Evolutionary conservation across 2,329 filamentous ascomycete species (phyloP), one percentile per base, ranked within the genome.

Genomic region (Bipolaris sorokiniana): DNA sequence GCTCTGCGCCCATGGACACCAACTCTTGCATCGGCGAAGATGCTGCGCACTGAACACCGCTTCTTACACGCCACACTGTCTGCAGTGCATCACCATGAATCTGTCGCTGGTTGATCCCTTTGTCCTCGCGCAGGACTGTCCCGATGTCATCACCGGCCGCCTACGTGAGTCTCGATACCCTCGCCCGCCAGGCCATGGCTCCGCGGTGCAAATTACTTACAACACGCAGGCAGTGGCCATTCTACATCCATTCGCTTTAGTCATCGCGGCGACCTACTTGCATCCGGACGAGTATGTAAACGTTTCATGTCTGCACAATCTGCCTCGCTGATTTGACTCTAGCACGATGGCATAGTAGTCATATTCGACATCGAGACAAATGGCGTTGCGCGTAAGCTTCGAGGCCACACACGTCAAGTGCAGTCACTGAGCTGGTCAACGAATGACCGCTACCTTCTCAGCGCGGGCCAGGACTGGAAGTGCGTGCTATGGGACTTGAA

Each of bases 331-430:
- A 70, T 65, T 40, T 38, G 40, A 10, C 38, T 20, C 28, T 62
- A 85, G 83, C 82, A 86, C 61, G 95, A 99, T 79, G 95, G 95
- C 65, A 95, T 92, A 5, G 90, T 99, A 38, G 91, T 96, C 53
- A 90, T 99, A 45, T 99, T 96, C 84, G 95, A 99, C 74, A 87
- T 98, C 48, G 96, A 99, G 78, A 99, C 96, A 9, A 96, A 96
- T 83, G 94, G 95, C 36, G 91, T 98, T 4, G 95, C 95, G 56
- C 89, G 92, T 72, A 99, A 98, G 79, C 82, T 99, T 62, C 88
- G 92, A 64, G 95, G 94, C 11, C 95, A 99, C 78, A 96, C 91
- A 48, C 89, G 91, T 72, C 94, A 95, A 74, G 93, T 99, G 55
- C 94, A 96, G 67, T 97, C 91, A 49, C 78, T 99, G 58, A 96